These are phyloP conservation scores for Venturia aucupariae DNA, from an alignment of 2,329 filamentous ascomycete species.

Conservation along the genomic window DNA sequence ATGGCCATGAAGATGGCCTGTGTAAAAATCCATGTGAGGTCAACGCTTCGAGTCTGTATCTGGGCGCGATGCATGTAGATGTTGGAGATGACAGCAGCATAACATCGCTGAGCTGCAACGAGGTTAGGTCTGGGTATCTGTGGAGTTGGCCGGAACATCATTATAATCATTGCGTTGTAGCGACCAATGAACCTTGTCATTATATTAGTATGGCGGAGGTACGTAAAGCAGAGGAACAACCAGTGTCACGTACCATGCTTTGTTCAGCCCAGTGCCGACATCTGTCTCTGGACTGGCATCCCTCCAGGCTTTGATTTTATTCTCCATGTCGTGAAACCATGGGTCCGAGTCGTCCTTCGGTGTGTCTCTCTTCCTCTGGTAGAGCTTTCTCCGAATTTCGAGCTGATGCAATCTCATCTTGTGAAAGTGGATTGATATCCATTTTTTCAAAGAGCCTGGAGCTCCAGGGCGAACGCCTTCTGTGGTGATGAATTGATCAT, in stretches of 20 bases:
- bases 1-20: conserved; percentile 84
- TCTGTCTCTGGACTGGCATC: conserved; percentile 64
- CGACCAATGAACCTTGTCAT: conserved; percentile 51
- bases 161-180: conserved; percentile 81
- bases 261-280: conserved; percentile 61
- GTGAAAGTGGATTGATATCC: conserved; percentile 85
- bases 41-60: conserved; percentile 64
- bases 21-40: conserved; percentile 91
- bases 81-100: conserved; percentile 71
- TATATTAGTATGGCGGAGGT: conserved; percentile 12
- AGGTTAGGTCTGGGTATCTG: conserved; percentile 80
- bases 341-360: conserved; percentile 73
- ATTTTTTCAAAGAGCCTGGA: conserved; percentile 70
- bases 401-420: conserved; percentile 82
- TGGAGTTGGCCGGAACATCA: conserved; percentile 82
- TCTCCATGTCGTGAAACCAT: conserved; percentile 76
- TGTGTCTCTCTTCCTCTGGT: conserved; percentile 70
- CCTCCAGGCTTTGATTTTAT: conserved; percentile 71
- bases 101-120: conserved; percentile 71
- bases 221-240: no score
- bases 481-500: conserved; percentile 73
- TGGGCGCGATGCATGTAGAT: conserved; percentile 74
- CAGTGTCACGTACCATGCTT: conserved; percentile 63
- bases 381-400: conserved; percentile 77
- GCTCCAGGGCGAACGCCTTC: conserved; percentile 62